Evolutionary conservation across 306 rosid genomes (phyloP).

Genomic region (Vicia sativa): DNA sequence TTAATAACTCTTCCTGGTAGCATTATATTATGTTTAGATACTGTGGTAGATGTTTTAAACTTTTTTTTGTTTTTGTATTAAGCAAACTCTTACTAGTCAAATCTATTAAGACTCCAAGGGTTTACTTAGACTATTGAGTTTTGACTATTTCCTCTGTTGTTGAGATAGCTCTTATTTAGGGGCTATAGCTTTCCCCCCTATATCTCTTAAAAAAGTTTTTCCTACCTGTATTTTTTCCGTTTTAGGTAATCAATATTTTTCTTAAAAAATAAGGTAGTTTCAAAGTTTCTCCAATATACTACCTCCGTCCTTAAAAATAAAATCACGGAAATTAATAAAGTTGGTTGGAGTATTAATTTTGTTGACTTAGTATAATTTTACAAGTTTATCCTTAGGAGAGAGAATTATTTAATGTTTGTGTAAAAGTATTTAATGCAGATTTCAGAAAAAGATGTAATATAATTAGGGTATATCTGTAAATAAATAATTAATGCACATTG

Average conservation of each 20-base stretch:
- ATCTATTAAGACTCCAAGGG: neutral
- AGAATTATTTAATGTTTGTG: too few species aligned
- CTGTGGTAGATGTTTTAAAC: neutral
- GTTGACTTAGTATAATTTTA: too few species aligned
- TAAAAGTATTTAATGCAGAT: too few species aligned
- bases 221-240: too few species aligned
- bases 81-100: neutral
- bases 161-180: neutral
- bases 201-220: too few species aligned
- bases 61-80: neutral
- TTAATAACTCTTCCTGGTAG: neutral
- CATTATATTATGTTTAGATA: neutral
- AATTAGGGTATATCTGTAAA: too few species aligned
- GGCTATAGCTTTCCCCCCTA: neutral
- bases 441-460: too few species aligned
- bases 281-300: neutral
- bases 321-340: too few species aligned
- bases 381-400: too few species aligned
- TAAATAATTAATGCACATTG: too few species aligned
- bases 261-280: neutral
- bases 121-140: neutral
- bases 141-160: neutral
- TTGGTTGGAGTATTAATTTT: too few species aligned
- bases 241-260: neutral
- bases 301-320: too few species aligned